Percentiles rank a stretch among this genome's conserved stretches.
These are phyloP conservation scores for Boletales sp. DNA, from an alignment of 768 basidiomycete genomes.

Conservation along the genomic window DNA sequence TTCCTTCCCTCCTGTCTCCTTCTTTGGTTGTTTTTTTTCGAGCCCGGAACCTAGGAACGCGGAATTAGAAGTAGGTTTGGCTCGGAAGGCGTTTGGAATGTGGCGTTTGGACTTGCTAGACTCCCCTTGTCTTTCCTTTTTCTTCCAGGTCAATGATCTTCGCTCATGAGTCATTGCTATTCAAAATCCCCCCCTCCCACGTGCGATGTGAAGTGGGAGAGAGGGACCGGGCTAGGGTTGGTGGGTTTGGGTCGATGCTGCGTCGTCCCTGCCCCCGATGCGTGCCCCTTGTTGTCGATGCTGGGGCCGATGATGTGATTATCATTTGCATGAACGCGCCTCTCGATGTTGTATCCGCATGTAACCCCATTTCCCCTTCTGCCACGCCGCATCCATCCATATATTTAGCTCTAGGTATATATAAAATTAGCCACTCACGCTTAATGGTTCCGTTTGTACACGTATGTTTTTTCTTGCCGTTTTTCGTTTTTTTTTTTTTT, in stretches of 20 bases:
- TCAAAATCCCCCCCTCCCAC: conserved; percentile 1
- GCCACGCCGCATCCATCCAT: conserved; percentile 1
- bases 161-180: conserved; percentile 13
- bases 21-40: background rate
- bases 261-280: background rate
- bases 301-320: background rate
- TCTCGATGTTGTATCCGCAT: conserved; percentile 6
- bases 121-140: background rate
- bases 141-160: conserved; percentile 10
- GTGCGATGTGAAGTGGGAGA: conserved; percentile 1
- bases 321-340: conserved; percentile 1
- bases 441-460: background rate
- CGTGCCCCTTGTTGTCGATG: background rate
- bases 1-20: background rate
- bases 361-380: background rate
- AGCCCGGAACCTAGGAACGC: conserved; percentile 14
- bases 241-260: background rate
- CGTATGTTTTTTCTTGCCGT: background rate
- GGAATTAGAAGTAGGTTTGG: conserved; percentile 9
- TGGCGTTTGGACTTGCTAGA: conserved; percentile 11
- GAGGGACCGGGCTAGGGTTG: background rate
- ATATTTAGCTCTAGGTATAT: conserved; percentile 14
- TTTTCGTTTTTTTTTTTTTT: background rate
- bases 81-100: conserved; percentile 9
- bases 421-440: conserved; percentile 1